These are phyloP conservation scores for Podochytrium sp. DNA, from an alignment of 192 early-diverging fungal genomes.

Conservation along the genomic window DNA sequence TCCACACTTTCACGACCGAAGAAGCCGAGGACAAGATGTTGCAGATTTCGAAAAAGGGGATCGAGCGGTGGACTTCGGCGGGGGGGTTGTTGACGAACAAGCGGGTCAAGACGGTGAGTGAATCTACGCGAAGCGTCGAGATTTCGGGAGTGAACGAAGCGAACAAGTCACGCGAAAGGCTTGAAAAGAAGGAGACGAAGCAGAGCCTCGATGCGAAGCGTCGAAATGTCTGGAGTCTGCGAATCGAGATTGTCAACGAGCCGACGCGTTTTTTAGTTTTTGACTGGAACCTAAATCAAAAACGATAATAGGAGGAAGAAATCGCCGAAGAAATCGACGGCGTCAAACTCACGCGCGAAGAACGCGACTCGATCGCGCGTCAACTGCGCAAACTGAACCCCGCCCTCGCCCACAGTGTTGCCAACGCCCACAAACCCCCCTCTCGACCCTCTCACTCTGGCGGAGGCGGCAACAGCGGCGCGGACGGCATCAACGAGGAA, in stretches of 20 bases:
- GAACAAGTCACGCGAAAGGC: no score
- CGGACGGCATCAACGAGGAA: conserved; percentile 41
- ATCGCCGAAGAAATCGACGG: conserved; percentile 21
- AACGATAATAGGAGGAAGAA: conserved; percentile 9
- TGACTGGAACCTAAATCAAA: no score
- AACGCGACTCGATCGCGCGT: neutral
- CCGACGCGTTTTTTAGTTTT: no score
- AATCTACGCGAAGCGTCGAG: neutral
- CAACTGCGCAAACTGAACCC: conserved; percentile 12
- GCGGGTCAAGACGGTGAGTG: conserved; percentile 14
- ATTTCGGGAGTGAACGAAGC: neutral
- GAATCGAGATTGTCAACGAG: no score
- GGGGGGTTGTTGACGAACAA: conserved; percentile 34
- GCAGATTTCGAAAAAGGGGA: conserved; percentile 12
- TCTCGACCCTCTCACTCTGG: no score
- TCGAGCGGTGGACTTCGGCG: conserved; percentile 31
- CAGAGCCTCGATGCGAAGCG: neutral
- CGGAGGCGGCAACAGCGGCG: neutral
- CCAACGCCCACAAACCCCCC: neutral
- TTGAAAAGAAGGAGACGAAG: conserved; percentile 3
- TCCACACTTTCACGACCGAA: conserved; percentile 52
- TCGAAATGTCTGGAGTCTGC: conserved; percentile 16
- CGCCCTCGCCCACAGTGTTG: neutral
- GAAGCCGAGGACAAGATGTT: conserved; percentile 55
- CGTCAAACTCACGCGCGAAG: conserved; percentile 26